phyloP scores from a whole-genome alignment of 345 rosid species.

The Gossypium longicalyx region DNA sequence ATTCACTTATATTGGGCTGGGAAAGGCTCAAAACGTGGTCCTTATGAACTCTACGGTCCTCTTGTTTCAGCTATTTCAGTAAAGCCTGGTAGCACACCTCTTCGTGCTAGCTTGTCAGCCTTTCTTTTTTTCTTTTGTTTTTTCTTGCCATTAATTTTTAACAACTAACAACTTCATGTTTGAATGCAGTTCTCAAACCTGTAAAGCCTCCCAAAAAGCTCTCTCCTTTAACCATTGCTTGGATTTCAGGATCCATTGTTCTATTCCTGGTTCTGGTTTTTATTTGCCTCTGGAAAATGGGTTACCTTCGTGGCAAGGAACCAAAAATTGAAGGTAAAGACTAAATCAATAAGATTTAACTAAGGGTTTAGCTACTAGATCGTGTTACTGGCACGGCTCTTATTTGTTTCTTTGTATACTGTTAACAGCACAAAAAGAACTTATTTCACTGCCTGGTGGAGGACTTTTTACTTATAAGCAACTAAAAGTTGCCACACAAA shows the following conservation, averaged over 20 bases:
- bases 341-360: background rate
- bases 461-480: constrained; percentile 5
- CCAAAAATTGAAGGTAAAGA: constrained; percentile 14
- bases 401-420: background rate
- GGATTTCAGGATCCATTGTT: constrained; percentile 11
- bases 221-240: constrained; percentile 3
- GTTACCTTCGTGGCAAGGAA: constrained; percentile 10
- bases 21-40: constrained; percentile 41
- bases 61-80: constrained; percentile 56
- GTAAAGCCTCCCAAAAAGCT: constrained; percentile 1
- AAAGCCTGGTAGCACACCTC: constrained; percentile 28
- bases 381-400: background rate
- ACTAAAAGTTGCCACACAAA: constrained; percentile 13
- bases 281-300: constrained; percentile 9
- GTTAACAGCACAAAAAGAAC: constrained; percentile 5
- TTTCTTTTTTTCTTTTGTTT: background rate
- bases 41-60: constrained; percentile 44
- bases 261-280: constrained; percentile 9
- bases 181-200: constrained; percentile 6
- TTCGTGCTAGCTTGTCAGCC: background rate
- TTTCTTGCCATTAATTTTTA: background rate
- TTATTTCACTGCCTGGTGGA: constrained; percentile 5
- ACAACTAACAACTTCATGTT: background rate
- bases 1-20: constrained; percentile 47
- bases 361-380: background rate